A percentile compares a stretch with the other conserved stretches of the same genome.
These are phyloP conservation scores for Rhipidocladum racemiflorum DNA, from an alignment of 176 grass and related monocot genomes.

Conservation along the genomic window DNA sequence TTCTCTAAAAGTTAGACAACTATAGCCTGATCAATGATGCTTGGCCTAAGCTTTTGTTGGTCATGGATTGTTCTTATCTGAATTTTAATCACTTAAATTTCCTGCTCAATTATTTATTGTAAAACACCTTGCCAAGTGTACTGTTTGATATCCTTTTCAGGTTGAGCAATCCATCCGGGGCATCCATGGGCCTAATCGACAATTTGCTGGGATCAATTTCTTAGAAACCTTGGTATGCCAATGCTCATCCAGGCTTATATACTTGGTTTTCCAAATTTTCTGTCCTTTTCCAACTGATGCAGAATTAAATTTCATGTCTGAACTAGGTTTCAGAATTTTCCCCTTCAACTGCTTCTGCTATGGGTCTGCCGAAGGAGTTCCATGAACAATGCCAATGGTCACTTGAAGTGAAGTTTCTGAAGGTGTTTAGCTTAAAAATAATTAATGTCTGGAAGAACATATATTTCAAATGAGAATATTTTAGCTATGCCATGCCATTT, in stretches of 20 bases:
- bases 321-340: slow-evolving; percentile 91
- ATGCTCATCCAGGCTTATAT: slow-evolving; percentile 14
- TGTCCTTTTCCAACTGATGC: slow-evolving; percentile 10
- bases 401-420: slow-evolving; percentile 88
- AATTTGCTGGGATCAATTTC: slow-evolving; percentile 78
- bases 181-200: slow-evolving; percentile 57
- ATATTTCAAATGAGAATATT: slow-evolving; percentile 7
- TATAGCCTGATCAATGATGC: slow-evolving; percentile 30
- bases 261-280: background rate
- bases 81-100: background rate
- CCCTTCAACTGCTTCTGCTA: slow-evolving; percentile 82
- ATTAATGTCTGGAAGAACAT: background rate
- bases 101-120: background rate
- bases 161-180: slow-evolving; percentile 84
- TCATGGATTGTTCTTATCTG: slow-evolving; percentile 8
- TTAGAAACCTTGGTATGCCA: slow-evolving; percentile 74
- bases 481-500: slow-evolving; percentile 13
- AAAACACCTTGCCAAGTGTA: slow-evolving; percentile 7
- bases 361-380: slow-evolving; percentile 88
- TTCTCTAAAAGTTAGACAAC: slow-evolving; percentile 16
- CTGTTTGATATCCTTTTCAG: slow-evolving; percentile 53
- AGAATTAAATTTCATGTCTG: slow-evolving; percentile 26
- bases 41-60: background rate
- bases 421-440: slow-evolving; percentile 44
- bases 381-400: slow-evolving; percentile 79